Percentiles rank a stretch among this genome's conserved stretches.
These are phyloP conservation scores for Solanum sejunctum DNA, from an alignment of 257 asterid species.

Conservation along the genomic window DNA sequence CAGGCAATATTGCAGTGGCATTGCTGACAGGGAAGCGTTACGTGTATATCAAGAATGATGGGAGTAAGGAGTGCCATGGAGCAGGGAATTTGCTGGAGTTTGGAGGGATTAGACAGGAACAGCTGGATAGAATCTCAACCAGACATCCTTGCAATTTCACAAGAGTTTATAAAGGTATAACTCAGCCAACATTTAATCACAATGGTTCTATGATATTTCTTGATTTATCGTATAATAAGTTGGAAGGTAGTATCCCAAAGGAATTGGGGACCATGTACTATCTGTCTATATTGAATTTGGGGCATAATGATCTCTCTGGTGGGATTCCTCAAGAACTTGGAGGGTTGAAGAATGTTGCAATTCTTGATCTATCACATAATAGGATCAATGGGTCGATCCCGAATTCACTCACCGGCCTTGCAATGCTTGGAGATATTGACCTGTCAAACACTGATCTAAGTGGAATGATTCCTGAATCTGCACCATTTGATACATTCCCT, in stretches of 20 bases:
- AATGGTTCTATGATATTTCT: slow-evolving; percentile 93
- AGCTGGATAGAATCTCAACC: slow-evolving; percentile 48
- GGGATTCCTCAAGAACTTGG: slow-evolving; percentile 67
- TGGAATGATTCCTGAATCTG: slow-evolving; percentile 69
- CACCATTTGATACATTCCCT: slow-evolving; percentile 73
- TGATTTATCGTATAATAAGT: slow-evolving; percentile 62
- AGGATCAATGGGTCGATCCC: slow-evolving; percentile 64
- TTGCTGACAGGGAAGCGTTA: slow-evolving; percentile 54
- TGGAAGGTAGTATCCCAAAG: slow-evolving; percentile 75
- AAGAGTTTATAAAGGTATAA: slow-evolving; percentile 57
- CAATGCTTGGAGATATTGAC: slow-evolving; percentile 62
- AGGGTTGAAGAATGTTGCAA: slow-evolving; percentile 59
- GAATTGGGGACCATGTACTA: slow-evolving; percentile 76
- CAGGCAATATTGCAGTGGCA: slow-evolving; percentile 65
- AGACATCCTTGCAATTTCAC: slow-evolving; percentile 76
- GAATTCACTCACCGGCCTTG: slow-evolving; percentile 46
- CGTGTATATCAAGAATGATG: slow-evolving; percentile 67
- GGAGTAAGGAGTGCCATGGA: slow-evolving; percentile 75
- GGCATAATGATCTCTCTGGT: slow-evolving; percentile 74
- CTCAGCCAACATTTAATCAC: slow-evolving; percentile 68
- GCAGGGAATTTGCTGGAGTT: slow-evolving; percentile 93
- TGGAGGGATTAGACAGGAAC: slow-evolving; percentile 72
- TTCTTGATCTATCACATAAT: slow-evolving; percentile 78
- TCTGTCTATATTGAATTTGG: slow-evolving; percentile 58
- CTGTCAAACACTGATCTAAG: slow-evolving; percentile 68